Evolutionary conservation across 2,329 filamentous ascomycete species (phyloP), one percentile per base, ranked within the genome.

Genomic region (Clonostachys solani): DNA sequence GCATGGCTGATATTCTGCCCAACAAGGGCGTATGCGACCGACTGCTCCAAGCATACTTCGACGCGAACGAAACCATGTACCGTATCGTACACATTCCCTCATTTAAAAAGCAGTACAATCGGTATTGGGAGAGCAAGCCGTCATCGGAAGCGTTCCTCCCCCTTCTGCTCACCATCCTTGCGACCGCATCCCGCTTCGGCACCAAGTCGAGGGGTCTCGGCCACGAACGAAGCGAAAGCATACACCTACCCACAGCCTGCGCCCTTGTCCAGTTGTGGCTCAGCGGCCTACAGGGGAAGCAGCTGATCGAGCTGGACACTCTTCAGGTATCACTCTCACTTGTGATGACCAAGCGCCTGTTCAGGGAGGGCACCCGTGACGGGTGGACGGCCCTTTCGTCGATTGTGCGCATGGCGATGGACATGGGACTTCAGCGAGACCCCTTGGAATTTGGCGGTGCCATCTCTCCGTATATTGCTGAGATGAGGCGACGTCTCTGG

Each of bases 401-500:
- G 45, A 72, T 81, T 40, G 70, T 80, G 6, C 73, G 78, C 15
- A 75, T 78, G 65, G 78, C 76, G 33, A 81, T 81, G 77, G 75
- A 73, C 4, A 80, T 81, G 76, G 78, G 77, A 4, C 63, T 81
- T 42, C 78, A 81, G 53, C 70, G 77, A 5, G 78, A 81, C 46
- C 76, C 78, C 4, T 73, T 73, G 13, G 78, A 81, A 52, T 79
- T 75, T 47, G 66, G 69, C 23, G 63, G 67, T 5, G 68, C 72
- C 33, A 72, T 81, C 45, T 65, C 68, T 6, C 65, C 74, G 0
- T 81, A 78, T 53, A 66, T 72, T 41, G 72, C 71, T n/a, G 78
- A 81, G 58, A 67, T 74, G 50, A 65, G 78, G 34, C 68, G 78
- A n/a, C 69, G 74, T 49, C 57, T 81, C 19, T 81, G 78, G 78